Conservation (phyloP, 208 protist species). For the Paratrypanosoma confusum region DNA sequence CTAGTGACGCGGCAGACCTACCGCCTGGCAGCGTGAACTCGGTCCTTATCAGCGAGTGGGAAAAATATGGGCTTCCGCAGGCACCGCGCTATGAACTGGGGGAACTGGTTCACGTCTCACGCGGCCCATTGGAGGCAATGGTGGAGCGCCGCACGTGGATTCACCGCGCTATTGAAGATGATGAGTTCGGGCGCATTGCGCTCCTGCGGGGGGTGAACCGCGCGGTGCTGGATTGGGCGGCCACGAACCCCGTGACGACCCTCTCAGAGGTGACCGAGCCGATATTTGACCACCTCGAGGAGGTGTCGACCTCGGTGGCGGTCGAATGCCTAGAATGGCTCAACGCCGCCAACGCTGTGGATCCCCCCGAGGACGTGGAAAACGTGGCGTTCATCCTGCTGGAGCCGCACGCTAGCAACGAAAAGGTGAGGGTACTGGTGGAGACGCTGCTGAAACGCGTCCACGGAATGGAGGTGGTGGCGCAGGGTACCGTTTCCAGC, state of each 20-base stretch:
- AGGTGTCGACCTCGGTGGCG: conserved; percentile 20
- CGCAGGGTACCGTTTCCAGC: conserved; percentile 15
- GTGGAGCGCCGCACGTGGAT: conserved; percentile 62
- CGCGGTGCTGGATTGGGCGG: conserved; percentile 24
- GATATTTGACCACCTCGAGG: conserved; percentile 34
- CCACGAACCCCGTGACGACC: conserved; percentile 29
- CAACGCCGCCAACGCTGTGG: conserved; percentile 20
- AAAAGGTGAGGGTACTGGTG: conserved; percentile 16
- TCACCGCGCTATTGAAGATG: conserved; percentile 24
- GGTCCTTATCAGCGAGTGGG: conserved; percentile 25
- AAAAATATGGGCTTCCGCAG: conserved; percentile 25
- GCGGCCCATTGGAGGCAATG: conserved; percentile 62
- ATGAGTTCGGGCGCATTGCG: conserved; percentile 39
- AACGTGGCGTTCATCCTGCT: conserved; percentile 59
- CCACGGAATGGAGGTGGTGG: conserved; percentile 25
- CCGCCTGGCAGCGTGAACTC: conserved; percentile 23
- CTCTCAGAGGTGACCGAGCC: conserved; percentile 7
- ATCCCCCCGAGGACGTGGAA: conserved; percentile 4
- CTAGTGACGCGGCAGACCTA: conserved; percentile 31
- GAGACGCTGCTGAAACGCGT: conserved; percentile 18
- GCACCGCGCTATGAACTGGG: conserved; percentile 23
- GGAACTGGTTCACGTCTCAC: conserved; percentile 31
- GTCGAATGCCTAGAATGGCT: conserved; percentile 14
- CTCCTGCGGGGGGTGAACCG: conserved; percentile 22
- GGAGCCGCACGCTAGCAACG: conserved; percentile 58